Evolutionary conservation across 2,329 filamentous ascomycete species (phyloP), one percentile per base, ranked within the genome.

Genomic region (Penicillium sp.): DNA sequence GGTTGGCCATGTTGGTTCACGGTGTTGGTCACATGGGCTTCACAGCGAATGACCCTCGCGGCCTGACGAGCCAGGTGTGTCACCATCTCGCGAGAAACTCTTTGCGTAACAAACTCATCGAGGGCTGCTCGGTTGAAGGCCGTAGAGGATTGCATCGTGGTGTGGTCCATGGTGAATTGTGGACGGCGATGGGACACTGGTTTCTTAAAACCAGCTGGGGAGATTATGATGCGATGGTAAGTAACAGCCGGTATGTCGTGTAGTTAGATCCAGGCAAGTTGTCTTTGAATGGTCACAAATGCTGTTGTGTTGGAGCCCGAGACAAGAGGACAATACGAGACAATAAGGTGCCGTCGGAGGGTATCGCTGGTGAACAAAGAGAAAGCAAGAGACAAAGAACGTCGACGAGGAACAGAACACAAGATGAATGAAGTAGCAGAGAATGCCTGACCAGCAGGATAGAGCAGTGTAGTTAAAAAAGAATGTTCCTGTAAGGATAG

Each of bases 1-100:
- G 80, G 83, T 45, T 83, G 82, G 21, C 82, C 77, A 65, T 75
- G 66, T 72, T 77, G 71, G 70, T 71, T 71, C 71, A 65, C 59
- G 61, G 62, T 64, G 64, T 71, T 65, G 49, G 67, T 74, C 67
- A 74, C 69, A 57, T 96, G 61, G 69, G 77, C 66, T 57, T 80
- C 78, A 61, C 78, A 81, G 55, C 75, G 73, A 59, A 81, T 81
- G 65, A 81, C 78, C 65, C 70, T 66, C 10, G 75, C 72, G 14
- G 78, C 77, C 55, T 80, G 74, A 49, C 73, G 66, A 42, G 78
- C 78, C 59, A 81, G 63, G 63, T 80, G 73, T 24, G 70, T 68
- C 29, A 81, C 70, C 78, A 81, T 81, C 45, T 77, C 75, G 23
- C 72, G 70, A 28, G 76, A 75, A 13, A 80, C 78, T n/a, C 77